Percentiles rank a stretch among this genome's conserved stretches.
These are phyloP conservation scores for Camellia sinensis DNA, from an alignment of 148 eudicot species.

Conservation along the genomic window DNA sequence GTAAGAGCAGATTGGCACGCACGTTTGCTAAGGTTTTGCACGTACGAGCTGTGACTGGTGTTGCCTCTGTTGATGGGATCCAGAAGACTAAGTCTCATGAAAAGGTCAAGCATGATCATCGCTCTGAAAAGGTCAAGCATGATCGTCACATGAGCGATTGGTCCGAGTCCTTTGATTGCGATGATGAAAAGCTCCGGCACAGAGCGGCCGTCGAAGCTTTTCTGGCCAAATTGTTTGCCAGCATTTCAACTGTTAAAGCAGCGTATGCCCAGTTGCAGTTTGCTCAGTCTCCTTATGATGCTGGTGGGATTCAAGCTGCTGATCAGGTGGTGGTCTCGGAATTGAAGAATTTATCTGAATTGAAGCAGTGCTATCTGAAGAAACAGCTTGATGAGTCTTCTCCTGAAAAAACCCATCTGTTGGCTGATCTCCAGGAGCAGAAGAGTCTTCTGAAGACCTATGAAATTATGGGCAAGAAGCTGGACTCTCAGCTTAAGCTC, in stretches of 20 bases:
- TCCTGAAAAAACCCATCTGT: constrained; percentile 55
- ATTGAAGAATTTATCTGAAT: constrained; percentile 63
- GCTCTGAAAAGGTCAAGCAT: not conserved
- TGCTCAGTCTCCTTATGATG: constrained; percentile 83
- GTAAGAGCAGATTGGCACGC: constrained; percentile 69
- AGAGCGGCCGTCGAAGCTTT: constrained; percentile 55
- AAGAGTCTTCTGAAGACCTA: constrained; percentile 61
- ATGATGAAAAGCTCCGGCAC: constrained; percentile 41
- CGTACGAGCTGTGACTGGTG: constrained; percentile 50
- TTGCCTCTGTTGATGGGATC: constrained; percentile 46
- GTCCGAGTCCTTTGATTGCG: constrained; percentile 21
- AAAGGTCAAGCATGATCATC: constrained; percentile 20
- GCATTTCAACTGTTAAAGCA: constrained; percentile 74
- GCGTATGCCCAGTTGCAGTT: constrained; percentile 79
- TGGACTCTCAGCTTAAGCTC: constrained; percentile 65
- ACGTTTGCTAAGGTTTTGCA: constrained; percentile 69
- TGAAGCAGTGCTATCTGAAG: constrained; percentile 68
- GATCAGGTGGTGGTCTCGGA: constrained; percentile 67
- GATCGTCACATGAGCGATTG: constrained; percentile 4
- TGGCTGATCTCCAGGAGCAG: constrained; percentile 74
- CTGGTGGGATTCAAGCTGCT: constrained; percentile 67
- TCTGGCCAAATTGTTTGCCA: constrained; percentile 70
- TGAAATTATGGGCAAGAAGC: constrained; percentile 58
- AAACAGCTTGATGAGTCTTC: constrained; percentile 54
- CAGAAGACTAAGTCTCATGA: constrained; percentile 42